Percentiles rank a stretch among this genome's conserved stretches.
Conservation (phyloP, 2,329 filamentous ascomycete species). For the Rhinocladiella similis region DNA sequence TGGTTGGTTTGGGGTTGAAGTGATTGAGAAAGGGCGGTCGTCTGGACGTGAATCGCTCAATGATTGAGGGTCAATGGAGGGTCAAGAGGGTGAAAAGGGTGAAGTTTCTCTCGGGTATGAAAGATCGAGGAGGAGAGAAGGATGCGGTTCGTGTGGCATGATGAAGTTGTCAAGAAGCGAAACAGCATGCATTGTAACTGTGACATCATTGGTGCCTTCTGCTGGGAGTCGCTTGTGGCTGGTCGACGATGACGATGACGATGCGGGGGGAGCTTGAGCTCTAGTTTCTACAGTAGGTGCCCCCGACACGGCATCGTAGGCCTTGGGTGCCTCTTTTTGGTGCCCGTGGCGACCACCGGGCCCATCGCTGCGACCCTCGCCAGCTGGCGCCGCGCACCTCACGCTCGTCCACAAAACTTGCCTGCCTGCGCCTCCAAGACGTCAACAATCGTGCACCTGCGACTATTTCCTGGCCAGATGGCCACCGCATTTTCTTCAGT, state of each 20-base stretch:
- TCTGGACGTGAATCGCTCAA: slow-evolving; percentile 27
- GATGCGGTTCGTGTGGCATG: slow-evolving; percentile 7
- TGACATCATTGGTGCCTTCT: slow-evolving; percentile 20
- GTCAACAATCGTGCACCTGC: background rate
- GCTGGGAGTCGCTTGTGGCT: background rate
- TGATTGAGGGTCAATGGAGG: slow-evolving; percentile 8
- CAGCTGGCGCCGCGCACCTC: too few relatives aligned
- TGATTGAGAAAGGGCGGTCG: slow-evolving; percentile 25
- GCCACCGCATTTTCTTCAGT: background rate
- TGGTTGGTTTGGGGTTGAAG: slow-evolving; percentile 15
- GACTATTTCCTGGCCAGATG: background rate
- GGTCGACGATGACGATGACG: slow-evolving; percentile 1
- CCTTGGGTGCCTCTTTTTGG: too few relatives aligned
- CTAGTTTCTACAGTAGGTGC: background rate
- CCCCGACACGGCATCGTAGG: too few relatives aligned
- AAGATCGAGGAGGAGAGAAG: background rate
- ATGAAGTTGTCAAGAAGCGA: slow-evolving; percentile 5
- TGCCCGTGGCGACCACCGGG: too few relatives aligned
- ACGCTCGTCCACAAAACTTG: background rate
- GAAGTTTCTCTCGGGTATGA: background rate
- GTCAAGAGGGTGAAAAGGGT: background rate
- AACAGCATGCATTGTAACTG: slow-evolving; percentile 1
- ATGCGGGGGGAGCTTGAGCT: background rate
- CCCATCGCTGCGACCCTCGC: too few relatives aligned
- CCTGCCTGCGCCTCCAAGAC: background rate